Evolutionary conservation across 2,329 filamentous ascomycete genomes (phyloP).

Genomic region (Didymella sp.): DNA sequence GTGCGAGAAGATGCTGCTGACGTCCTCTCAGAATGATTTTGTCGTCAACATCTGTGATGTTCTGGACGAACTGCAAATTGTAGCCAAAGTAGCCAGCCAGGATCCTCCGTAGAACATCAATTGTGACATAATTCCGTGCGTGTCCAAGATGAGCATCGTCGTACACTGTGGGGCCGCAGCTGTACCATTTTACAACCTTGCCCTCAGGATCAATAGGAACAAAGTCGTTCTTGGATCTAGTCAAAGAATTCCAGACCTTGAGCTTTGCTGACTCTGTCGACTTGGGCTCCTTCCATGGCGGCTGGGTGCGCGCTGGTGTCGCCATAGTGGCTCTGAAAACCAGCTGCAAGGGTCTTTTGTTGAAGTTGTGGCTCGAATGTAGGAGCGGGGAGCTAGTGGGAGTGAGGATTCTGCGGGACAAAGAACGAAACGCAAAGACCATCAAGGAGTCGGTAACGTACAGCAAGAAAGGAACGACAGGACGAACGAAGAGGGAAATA

Average conservation of each 20-base stretch:
- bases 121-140: slow-evolving; percentile 88
- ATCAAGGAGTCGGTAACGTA: slow-evolving; percentile 36
- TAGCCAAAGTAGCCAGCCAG: slow-evolving; percentile 83
- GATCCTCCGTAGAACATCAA: slow-evolving; percentile 85
- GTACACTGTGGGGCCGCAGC: slow-evolving; percentile 86
- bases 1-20: slow-evolving; percentile 77
- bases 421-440: slow-evolving; percentile 37
- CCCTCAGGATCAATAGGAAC: slow-evolving; percentile 72
- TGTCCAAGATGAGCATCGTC: slow-evolving; percentile 84
- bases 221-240: slow-evolving; percentile 76
- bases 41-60: slow-evolving; percentile 72
- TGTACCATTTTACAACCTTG: slow-evolving; percentile 81
- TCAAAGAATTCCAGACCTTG: slow-evolving; percentile 81
- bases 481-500: slow-evolving; percentile 23
- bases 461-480: slow-evolving; percentile 27
- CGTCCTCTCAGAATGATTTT: slow-evolving; percentile 72
- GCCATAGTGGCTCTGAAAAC: slow-evolving; percentile 39
- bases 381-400: slow-evolving; percentile 30
- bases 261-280: slow-evolving; percentile 60
- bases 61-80: slow-evolving; percentile 87
- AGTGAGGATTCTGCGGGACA: slow-evolving; percentile 38
- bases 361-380: slow-evolving; percentile 25
- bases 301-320: slow-evolving; percentile 47
- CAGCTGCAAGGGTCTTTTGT: slow-evolving; percentile 21
- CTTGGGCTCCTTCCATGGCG: slow-evolving; percentile 50